phyloP scores from a whole-genome alignment of 495 filamentous ascomycete species.

The Xylaria grammica region DNA sequence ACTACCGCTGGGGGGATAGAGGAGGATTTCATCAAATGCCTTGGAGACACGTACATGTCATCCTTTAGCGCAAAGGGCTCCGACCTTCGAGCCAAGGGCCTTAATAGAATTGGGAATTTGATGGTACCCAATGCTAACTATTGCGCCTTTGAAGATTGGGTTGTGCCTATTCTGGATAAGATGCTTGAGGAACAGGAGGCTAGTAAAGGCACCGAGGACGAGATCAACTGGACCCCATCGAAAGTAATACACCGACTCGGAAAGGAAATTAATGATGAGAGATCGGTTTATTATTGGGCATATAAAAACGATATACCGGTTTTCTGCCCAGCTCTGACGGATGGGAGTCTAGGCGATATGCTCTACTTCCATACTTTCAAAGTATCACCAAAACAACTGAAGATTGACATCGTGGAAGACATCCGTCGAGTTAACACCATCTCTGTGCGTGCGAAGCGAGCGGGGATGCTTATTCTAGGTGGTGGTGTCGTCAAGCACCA shows the following conservation, averaged over 20 bases:
- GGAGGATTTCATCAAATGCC: constrained; percentile 97
- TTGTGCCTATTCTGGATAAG: constrained; percentile 85
- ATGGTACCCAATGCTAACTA: constrained; percentile 98
- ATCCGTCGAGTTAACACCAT: constrained; percentile 89
- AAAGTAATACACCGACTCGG: constrained; percentile 86
- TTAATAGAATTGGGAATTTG: constrained; percentile 95
- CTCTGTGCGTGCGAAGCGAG: constrained; percentile 78
- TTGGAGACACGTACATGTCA: constrained; percentile 90
- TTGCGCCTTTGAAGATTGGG: constrained; percentile 96
- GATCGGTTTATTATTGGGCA: constrained; percentile 92
- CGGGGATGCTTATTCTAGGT: constrained; percentile 93
- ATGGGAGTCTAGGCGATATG: constrained; percentile 96
- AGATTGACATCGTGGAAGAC: constrained; percentile 88
- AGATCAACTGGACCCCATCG: constrained; percentile 87
- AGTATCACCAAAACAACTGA: constrained; percentile 74
- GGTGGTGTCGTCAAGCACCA: constrained; percentile 96
- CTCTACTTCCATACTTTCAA: constrained; percentile 96
- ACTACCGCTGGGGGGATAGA: constrained; percentile 97
- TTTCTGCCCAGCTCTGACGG: constrained; percentile 94
- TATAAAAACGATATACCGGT: constrained; percentile 92
- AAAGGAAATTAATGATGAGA: constrained; percentile 87
- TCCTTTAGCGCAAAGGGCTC: constrained; percentile 78
- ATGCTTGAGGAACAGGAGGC: constrained; percentile 94
- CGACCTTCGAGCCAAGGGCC: constrained; percentile 75
- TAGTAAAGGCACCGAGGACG: constrained; percentile 67